These are phyloP conservation scores for Beauveria scarabaeidicola DNA, from an alignment of 2,329 filamentous ascomycete species.

Conservation along the genomic window DNA sequence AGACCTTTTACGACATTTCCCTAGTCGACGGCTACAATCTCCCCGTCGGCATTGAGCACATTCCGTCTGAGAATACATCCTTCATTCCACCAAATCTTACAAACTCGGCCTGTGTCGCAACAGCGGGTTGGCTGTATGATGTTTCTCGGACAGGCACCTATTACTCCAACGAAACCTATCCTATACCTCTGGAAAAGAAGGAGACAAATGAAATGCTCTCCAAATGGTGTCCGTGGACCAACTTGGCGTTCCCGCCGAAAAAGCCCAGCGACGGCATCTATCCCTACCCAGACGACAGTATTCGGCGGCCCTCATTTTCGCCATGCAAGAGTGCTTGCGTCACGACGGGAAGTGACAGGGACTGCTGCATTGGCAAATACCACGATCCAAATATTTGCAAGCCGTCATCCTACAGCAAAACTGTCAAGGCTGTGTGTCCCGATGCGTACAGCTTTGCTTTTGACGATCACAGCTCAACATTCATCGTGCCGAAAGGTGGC, in stretches of 20 bases:
- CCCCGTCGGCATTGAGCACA: conserved; percentile 55
- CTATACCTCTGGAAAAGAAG: conserved; percentile 56
- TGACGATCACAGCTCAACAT: conserved; percentile 50
- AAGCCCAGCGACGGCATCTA: conserved; percentile 70
- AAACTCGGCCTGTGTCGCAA: conserved; percentile 69
- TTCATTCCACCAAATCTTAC: conserved; percentile 68
- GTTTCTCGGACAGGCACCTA: conserved; percentile 45
- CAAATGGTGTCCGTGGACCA: conserved; percentile 73
- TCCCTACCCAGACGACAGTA: conserved; percentile 69
- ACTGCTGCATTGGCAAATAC: conserved; percentile 69
- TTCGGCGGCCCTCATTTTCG: conserved; percentile 62
- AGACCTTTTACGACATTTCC: conserved; percentile 79
- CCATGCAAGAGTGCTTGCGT: conserved; percentile 73
- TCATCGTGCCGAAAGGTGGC: conserved; percentile 57
- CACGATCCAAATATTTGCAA: conserved; percentile 54
- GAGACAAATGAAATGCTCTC: conserved; percentile 49
- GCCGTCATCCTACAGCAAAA: conserved; percentile 58
- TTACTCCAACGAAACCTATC: conserved; percentile 56
- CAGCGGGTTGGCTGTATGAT: conserved; percentile 50
- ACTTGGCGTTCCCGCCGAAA: conserved; percentile 58
- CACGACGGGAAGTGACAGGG: conserved; percentile 54
- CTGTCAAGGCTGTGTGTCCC: conserved; percentile 68
- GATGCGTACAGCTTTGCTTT: conserved; percentile 76
- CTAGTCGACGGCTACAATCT: conserved; percentile 81
- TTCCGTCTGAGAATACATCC: conserved; percentile 51